Percentiles rank a stretch among this genome's conserved stretches.
These are phyloP conservation scores for Cercospora canescens DNA, from an alignment of 2,329 filamentous ascomycete genomes.

Conservation along the genomic window DNA sequence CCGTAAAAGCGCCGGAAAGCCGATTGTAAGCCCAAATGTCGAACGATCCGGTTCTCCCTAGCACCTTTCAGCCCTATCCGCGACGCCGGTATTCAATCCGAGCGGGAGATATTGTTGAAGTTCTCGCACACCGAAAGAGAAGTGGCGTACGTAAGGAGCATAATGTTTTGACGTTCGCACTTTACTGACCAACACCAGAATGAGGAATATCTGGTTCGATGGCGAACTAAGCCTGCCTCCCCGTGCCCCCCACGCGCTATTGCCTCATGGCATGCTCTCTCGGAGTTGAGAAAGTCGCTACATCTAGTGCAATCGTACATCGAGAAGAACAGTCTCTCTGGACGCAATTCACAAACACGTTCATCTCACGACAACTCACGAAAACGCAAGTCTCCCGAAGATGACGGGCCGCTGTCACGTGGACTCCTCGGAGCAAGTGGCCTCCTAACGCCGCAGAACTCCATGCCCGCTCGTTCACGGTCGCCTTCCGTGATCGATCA, in stretches of 20 bases:
- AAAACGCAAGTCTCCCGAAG: constrained; percentile 32
- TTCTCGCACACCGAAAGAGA: constrained; percentile 31
- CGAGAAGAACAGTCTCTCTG: constrained; percentile 9
- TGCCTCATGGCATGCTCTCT: constrained; percentile 46
- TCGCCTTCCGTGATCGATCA: constrained; percentile 12
- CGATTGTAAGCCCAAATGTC: background rate
- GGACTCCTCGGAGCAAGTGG: constrained; percentile 13
- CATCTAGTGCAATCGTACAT: constrained; percentile 47
- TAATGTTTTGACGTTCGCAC: constrained; percentile 15
- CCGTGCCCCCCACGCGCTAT: constrained; percentile 28
- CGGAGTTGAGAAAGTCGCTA: constrained; percentile 42
- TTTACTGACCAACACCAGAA: constrained; percentile 18
- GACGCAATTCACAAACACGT: constrained; percentile 16
- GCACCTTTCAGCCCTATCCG: too few species aligned
- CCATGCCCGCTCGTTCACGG: constrained; percentile 4
- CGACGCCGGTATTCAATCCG: constrained; percentile 14
- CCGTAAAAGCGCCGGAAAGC: too few species aligned
- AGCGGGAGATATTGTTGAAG: constrained; percentile 25
- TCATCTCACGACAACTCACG: background rate
- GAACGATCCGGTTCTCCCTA: too few species aligned
- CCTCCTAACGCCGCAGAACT: constrained; percentile 23
- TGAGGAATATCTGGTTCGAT: constrained; percentile 47
- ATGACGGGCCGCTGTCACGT: constrained; percentile 18
- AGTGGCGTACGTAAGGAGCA: constrained; percentile 26
- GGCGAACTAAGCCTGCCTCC: constrained; percentile 31